Evolutionary conservation across 257 asterid species (phyloP).

Genomic region (Jaltomata sinuosa): DNA sequence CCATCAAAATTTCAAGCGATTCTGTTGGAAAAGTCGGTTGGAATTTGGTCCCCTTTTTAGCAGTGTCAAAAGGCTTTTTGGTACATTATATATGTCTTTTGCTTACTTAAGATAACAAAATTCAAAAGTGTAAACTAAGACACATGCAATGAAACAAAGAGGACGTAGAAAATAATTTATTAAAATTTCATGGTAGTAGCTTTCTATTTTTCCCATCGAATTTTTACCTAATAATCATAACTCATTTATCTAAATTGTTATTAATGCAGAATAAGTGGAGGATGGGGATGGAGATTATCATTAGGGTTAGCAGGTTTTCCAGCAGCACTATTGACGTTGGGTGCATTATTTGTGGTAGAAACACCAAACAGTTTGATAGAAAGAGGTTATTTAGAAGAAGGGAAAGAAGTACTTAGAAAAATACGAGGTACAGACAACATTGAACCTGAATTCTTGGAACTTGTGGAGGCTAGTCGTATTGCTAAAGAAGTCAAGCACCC

Average conservation of each 20-base stretch:
- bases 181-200: background rate
- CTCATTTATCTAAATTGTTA: background rate
- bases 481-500: slow-evolving; percentile 87
- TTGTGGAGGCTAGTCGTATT: slow-evolving; percentile 69
- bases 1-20: too few relatives aligned
- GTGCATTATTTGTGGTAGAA: slow-evolving; percentile 63
- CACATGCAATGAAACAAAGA: background rate
- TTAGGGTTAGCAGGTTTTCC: slow-evolving; percentile 85
- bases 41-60: too few relatives aligned
- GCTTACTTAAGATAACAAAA: too few relatives aligned
- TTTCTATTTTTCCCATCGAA: background rate
- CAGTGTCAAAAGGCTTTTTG: too few relatives aligned
- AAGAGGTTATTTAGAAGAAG: slow-evolving; percentile 65
- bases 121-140: too few relatives aligned
- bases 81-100: too few relatives aligned
- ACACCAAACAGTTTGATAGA: slow-evolving; percentile 89
- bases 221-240: background rate
- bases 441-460: slow-evolving; percentile 73
- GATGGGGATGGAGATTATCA: slow-evolving; percentile 89
- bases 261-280: slow-evolving; percentile 49
- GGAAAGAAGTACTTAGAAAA: slow-evolving; percentile 52
- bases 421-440: slow-evolving; percentile 76
- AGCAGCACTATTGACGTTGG: slow-evolving; percentile 59
- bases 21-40: too few relatives aligned
- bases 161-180: too few relatives aligned